phyloP scores from a whole-genome alignment of 805 yeast species.

The Schwanniomyces sp. region DNA sequence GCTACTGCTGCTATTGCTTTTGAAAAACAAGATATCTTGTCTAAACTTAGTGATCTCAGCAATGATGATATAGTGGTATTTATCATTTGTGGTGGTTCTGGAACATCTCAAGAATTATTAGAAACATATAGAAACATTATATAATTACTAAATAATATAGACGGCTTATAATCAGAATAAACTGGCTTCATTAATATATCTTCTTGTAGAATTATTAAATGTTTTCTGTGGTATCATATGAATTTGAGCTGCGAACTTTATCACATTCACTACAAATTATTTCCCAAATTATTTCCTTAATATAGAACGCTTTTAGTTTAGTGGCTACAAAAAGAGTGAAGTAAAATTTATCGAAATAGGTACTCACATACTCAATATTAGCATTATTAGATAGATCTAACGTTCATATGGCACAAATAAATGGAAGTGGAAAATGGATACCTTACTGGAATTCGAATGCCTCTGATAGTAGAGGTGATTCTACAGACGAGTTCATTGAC shows the following conservation, averaged over 20 bases:
- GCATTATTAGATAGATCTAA: background rate
- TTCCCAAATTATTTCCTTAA: background rate
- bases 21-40: conserved; percentile 12
- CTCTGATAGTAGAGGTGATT: background rate
- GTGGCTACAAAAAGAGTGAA: background rate
- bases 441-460: conserved; percentile 5
- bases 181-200: too few relatives aligned
- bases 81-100: conserved; percentile 31
- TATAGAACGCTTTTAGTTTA: too few relatives aligned
- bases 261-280: background rate
- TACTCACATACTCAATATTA: background rate
- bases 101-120: conserved; percentile 4
- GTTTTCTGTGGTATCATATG: background rate
- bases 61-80: conserved; percentile 24
- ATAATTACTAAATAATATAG: background rate
- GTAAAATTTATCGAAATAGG: background rate
- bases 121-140: conserved; percentile 1
- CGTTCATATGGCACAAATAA: background rate
- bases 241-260: background rate
- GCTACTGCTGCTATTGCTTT: conserved; percentile 20
- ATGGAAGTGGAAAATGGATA: conserved; percentile 5
- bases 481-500: background rate
- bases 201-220: background rate
- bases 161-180: too few relatives aligned
- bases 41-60: conserved; percentile 11